Conservation (phyloP, 805 yeast genomes). For the Pichia occidentalis region DNA sequence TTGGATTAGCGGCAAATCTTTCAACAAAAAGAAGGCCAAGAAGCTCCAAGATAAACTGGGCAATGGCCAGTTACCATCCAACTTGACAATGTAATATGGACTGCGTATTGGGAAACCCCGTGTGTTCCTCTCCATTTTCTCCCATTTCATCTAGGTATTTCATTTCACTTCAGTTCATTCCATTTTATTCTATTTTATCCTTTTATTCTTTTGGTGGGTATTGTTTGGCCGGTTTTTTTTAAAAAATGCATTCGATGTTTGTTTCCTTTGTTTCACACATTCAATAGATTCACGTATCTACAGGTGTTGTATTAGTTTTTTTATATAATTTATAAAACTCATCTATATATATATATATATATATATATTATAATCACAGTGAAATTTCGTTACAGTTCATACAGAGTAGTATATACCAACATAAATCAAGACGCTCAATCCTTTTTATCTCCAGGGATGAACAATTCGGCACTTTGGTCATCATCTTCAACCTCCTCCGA, state of each 20-base stretch:
- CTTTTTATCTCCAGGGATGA: conserved; percentile 12
- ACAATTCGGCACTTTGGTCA: conserved; percentile 15
- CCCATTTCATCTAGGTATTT: background rate
- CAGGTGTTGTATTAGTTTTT: background rate
- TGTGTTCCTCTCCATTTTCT: background rate
- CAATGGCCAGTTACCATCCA: conserved; percentile 11
- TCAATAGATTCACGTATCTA: background rate
- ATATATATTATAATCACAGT: background rate
- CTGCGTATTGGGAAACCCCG: conserved; percentile 1
- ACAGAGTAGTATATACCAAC: background rate
- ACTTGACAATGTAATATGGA: conserved; percentile 9
- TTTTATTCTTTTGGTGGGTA: background rate
- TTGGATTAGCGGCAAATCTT: conserved; percentile 29
- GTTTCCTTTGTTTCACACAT: no score
- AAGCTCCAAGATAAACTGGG: conserved; percentile 17
- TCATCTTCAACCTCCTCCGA: conserved; percentile 14
- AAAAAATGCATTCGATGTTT: no score
- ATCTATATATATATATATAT: background rate
- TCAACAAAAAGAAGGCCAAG: conserved; percentile 23
- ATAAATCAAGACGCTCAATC: background rate
- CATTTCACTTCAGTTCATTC: background rate
- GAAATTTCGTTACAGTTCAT: background rate
- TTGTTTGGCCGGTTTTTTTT: no score
- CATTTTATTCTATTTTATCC: background rate
- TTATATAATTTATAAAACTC: background rate